These are phyloP conservation scores for Acer saccharum DNA, from an alignment of 345 rosid genomes.

Conservation along the genomic window DNA sequence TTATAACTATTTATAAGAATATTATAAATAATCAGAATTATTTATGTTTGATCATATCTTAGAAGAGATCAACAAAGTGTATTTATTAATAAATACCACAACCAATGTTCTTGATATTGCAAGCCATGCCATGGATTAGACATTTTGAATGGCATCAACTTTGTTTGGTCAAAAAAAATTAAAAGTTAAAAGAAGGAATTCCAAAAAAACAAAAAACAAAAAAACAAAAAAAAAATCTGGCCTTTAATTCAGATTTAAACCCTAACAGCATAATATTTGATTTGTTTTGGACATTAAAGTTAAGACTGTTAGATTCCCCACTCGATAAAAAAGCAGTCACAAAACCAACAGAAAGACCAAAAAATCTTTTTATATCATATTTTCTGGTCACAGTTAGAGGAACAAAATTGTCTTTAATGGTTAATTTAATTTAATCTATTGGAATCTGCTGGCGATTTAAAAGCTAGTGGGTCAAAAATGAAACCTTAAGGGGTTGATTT, in stretches of 20 bases:
- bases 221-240: not conserved
- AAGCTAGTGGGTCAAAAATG: slow-evolving; percentile 7
- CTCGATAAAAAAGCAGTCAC: slow-evolving; percentile 1
- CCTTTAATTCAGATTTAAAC: slow-evolving; percentile 3
- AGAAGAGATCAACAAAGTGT: too few species aligned
- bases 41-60: too few species aligned
- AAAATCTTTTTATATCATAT: not conserved
- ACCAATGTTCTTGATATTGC: not conserved
- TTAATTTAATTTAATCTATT: slow-evolving; percentile 12
- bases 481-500: not conserved
- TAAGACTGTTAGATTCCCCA: not conserved
- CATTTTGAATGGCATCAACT: not conserved
- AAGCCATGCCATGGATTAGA: not conserved
- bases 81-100: too few species aligned
- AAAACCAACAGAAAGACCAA: not conserved
- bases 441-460: not conserved
- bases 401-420: slow-evolving; percentile 3
- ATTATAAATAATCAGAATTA: too few species aligned
- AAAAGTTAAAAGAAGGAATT: slow-evolving; percentile 8
- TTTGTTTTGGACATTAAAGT: not conserved
- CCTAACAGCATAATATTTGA: not conserved
- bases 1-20: too few species aligned
- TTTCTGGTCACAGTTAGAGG: slow-evolving; percentile 1
- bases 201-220: too few species aligned
- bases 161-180: slow-evolving; percentile 21